Base-by-base conservation (phyloP, 164 flowering plant genomes). In the Sextonia rubra region DNA sequence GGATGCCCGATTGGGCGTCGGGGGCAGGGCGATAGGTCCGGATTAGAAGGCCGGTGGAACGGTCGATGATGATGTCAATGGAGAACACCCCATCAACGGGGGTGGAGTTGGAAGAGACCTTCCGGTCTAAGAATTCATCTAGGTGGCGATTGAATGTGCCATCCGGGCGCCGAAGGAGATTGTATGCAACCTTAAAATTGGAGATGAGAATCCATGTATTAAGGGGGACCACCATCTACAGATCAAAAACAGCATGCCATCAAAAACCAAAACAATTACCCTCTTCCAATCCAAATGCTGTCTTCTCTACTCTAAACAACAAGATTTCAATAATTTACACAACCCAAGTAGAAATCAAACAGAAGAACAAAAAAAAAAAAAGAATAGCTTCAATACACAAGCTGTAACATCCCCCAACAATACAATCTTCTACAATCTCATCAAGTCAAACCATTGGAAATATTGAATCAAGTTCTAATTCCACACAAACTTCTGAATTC, bases 91-190 rank as follows among this genome's bases (percentile, higher is more conserved):
- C 96, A 72, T 91, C 88, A 47, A 90, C 90, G 0, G 94, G 88
- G 32, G 77, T 87, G 0, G 81, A 80, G 70, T 91, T 90, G 8
- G 97, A 83, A 0, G 87, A 79, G 62, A 87, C 91, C 74, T 90
- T 93, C 12, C 98, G 81, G 76, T 93, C 98, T 7, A 91, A 88
- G 74, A 85, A 93, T 80, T 91, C 97, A 7, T 88, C 92, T 64
- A 91, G 69, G 79, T 89, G 86, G 6, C 98, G 95, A 68, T 93
- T 87, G 80, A 91, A 90, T 6, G 98, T 89, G 15, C 97, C 98
- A 68, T 93, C 98, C 15, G 90, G 89, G 8, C 96, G 93, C 9
- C 97, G 95, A 15, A 91, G 97, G 75, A 91, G 86, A 77, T 86
- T 91, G 84, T 91, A 93, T 4, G 91, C 83, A 44, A 91, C 76